phyloP scores from a whole-genome alignment of 345 rosid species.

The Salix dunnii region DNA sequence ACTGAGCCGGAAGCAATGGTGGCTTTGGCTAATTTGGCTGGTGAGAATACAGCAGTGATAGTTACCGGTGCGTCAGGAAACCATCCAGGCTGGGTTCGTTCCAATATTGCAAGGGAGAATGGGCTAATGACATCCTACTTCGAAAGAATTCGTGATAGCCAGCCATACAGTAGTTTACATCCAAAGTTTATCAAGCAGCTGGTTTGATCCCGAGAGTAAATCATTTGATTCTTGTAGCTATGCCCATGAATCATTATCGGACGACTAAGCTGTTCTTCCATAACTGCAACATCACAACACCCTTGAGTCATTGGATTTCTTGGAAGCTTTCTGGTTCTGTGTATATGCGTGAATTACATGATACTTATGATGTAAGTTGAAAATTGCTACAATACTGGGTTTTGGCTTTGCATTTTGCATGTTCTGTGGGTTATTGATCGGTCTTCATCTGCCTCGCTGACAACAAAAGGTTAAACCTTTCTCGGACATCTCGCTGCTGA shows the following conservation, averaged over 20 bases:
- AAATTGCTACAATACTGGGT: no score
- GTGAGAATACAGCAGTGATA: constrained; percentile 23
- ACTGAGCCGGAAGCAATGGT: constrained; percentile 42
- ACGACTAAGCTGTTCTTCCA: not conserved
- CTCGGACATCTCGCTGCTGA: no score
- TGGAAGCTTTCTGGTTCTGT: not conserved
- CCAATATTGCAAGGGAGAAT: constrained; percentile 24
- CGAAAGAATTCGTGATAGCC: constrained; percentile 19
- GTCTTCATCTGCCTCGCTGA: no score
- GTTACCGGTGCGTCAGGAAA: constrained; percentile 25
- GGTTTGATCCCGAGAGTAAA: not conserved
- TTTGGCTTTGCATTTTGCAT: no score
- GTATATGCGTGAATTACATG: not conserved
- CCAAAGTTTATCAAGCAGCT: constrained; percentile 3
- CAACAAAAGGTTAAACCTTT: no score
- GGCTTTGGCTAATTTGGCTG: constrained; percentile 31
- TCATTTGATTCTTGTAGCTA: not conserved
- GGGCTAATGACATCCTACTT: constrained; percentile 32
- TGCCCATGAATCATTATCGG: not conserved
- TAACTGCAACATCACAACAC: no score
- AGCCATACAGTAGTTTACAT: constrained; percentile 12
- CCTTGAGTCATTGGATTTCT: not conserved
- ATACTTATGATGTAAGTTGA: no score
- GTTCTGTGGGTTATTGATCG: no score
- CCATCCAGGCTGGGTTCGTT: constrained; percentile 23